These are phyloP conservation scores for Colletotrichum tanaceti DNA, from an alignment of 2,329 filamentous ascomycete species.

Conservation along the genomic window DNA sequence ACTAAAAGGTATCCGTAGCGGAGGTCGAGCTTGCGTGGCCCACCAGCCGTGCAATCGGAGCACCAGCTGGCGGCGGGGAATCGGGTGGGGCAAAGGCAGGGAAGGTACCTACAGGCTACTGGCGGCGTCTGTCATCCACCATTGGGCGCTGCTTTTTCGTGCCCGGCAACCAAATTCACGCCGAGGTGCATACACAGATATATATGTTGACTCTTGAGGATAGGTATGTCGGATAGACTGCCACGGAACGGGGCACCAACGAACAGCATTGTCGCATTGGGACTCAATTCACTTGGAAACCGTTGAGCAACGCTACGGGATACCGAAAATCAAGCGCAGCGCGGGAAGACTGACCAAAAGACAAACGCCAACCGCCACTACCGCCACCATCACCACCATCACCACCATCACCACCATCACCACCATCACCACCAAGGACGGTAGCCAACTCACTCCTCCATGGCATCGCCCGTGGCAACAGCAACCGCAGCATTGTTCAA, in stretches of 20 bases:
- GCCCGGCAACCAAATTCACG: constrained; percentile 6
- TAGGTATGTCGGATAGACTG: constrained; percentile 19
- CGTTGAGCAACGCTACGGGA: not conserved
- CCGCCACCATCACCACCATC: too few species aligned
- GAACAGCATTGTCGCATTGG: not conserved
- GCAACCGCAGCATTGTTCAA: constrained; percentile 18
- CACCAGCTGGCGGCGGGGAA: constrained; percentile 13
- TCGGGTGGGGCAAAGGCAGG: too few species aligned
- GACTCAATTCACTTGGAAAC: too few species aligned
- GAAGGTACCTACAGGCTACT: too few species aligned
- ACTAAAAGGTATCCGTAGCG: not conserved
- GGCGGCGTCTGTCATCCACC: too few species aligned
- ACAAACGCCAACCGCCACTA: not conserved
- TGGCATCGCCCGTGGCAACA: constrained; percentile 1
- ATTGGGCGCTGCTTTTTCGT: not conserved
- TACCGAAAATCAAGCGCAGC: not conserved
- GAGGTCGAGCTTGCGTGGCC: constrained; percentile 10
- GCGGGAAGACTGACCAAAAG: too few species aligned
- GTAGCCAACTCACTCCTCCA: not conserved
- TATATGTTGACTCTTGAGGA: too few species aligned
- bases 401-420: too few species aligned
- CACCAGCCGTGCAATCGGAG: constrained; percentile 12
- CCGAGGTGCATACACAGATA: constrained; percentile 11
- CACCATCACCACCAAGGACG: too few species aligned
- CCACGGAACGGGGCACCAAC: not conserved